These are phyloP conservation scores for Apiospora arundinis DNA, from an alignment of 2,329 filamentous ascomycete genomes.

Conservation along the genomic window DNA sequence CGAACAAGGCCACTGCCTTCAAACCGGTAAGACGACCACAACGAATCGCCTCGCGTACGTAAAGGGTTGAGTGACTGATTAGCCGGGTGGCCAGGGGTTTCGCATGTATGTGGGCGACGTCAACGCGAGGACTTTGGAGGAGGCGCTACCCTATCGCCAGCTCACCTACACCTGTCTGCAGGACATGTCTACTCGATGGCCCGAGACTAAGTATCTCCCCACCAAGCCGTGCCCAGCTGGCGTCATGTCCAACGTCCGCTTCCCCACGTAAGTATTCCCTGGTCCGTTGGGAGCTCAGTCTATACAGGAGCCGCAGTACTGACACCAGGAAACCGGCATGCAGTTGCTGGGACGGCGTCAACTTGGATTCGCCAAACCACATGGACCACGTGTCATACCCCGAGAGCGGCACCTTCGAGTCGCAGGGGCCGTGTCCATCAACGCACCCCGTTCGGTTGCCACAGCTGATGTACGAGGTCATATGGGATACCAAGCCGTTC, in stretches of 20 bases:
- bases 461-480: constrained; percentile 50
- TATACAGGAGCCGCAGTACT: not conserved
- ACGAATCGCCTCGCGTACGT: too few relatives aligned
- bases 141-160: constrained; percentile 40
- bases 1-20: constrained; percentile 38
- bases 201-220: constrained; percentile 42
- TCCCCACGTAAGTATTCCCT: constrained; percentile 31
- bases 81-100: constrained; percentile 33
- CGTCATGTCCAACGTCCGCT: constrained; percentile 51
- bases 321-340: not conserved
- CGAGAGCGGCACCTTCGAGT: constrained; percentile 37
- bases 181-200: constrained; percentile 39
- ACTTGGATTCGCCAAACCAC: constrained; percentile 30
- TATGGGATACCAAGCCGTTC: constrained; percentile 45
- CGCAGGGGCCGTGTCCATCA: constrained; percentile 58
- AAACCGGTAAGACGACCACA: constrained; percentile 31
- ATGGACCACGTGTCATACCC: constrained; percentile 47
- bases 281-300: too few relatives aligned
- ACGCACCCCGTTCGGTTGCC: constrained; percentile 42
- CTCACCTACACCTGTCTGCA: constrained; percentile 39
- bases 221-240: constrained; percentile 41
- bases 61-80: not conserved
- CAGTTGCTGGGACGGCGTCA: constrained; percentile 36
- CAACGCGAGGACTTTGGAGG: constrained; percentile 32
- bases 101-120: constrained; percentile 41